These are phyloP conservation scores for Scopulariopsis brevicaulis DNA, from an alignment of 2,329 filamentous ascomycete species.

Conservation along the genomic window DNA sequence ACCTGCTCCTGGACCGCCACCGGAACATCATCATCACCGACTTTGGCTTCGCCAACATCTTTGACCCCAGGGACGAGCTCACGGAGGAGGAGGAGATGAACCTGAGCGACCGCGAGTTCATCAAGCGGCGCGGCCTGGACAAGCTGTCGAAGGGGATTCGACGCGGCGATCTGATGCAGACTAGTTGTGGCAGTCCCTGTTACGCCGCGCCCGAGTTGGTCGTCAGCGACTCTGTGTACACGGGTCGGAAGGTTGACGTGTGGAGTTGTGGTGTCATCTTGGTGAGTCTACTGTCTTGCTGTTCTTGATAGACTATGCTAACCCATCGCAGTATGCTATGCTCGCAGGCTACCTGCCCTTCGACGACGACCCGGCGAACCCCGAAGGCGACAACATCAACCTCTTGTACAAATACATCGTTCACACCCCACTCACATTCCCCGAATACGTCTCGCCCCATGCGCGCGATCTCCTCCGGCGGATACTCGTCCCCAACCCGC, in stretches of 20 bases:
- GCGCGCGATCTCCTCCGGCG: slow-evolving; percentile 84
- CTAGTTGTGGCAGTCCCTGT: slow-evolving; percentile 94
- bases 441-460: slow-evolving; percentile 96
- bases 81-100: slow-evolving; percentile 84
- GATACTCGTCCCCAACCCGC: slow-evolving; percentile 89
- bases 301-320: neutral
- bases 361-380: slow-evolving; percentile 95
- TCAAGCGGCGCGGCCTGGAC: slow-evolving; percentile 79
- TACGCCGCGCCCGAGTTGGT: slow-evolving; percentile 96
- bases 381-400: slow-evolving; percentile 98
- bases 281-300: slow-evolving; percentile 42
- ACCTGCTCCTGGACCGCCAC: slow-evolving; percentile 86
- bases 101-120: slow-evolving; percentile 74
- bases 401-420: slow-evolving; percentile 99
- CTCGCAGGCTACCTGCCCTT: slow-evolving; percentile 94
- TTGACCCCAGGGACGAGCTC: slow-evolving; percentile 79
- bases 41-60: slow-evolving; percentile 98
- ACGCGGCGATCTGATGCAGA: slow-evolving; percentile 95
- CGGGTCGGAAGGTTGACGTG: slow-evolving; percentile 93
- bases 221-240: slow-evolving; percentile 94
- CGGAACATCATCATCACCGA: slow-evolving; percentile 99
- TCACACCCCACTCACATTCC: slow-evolving; percentile 90
- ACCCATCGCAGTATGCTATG: slow-evolving; percentile 73
- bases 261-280: slow-evolving; percentile 99
- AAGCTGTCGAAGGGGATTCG: slow-evolving; percentile 62